These are phyloP conservation scores for Podaxis carcinomalis DNA, from an alignment of 768 basidiomycete genomes.

Conservation along the genomic window DNA sequence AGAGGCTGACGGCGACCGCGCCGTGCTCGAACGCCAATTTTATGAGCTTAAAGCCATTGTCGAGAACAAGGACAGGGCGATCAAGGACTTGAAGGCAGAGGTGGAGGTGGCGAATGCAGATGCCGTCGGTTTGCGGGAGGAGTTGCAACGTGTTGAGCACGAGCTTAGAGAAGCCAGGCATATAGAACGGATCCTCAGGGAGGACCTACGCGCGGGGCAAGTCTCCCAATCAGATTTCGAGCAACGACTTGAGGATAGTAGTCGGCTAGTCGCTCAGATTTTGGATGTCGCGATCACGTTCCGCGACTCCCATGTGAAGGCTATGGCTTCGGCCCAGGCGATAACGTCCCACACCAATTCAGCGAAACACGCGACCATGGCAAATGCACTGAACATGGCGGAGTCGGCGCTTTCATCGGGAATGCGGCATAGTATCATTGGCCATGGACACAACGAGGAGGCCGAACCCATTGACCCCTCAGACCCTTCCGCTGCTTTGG, in stretches of 20 bases:
- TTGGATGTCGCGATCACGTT: conserved; percentile 77
- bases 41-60: conserved; percentile 63
- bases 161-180: conserved; percentile 66
- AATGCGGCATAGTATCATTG: conserved; percentile 37
- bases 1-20: conserved; percentile 91
- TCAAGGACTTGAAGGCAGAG: conserved; percentile 60
- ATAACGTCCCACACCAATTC: conserved; percentile 52
- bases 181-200: conserved; percentile 64
- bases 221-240: conserved; percentile 67
- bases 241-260: conserved; percentile 58
- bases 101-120: conserved; percentile 65
- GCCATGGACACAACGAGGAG: conserved; percentile 33
- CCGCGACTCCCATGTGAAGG: conserved; percentile 72
- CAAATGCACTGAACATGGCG: conserved; percentile 26
- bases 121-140: conserved; percentile 64
- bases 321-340: conserved; percentile 55
- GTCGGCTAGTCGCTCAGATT: conserved; percentile 75
- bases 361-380: conserved; percentile 33
- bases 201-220: conserved; percentile 68
- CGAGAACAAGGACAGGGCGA: conserved; percentile 55
- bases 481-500: conserved; percentile 66
- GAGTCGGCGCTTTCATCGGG: conserved; percentile 48
- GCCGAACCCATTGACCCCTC: conserved; percentile 71
- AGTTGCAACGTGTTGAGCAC: conserved; percentile 65
- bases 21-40: conserved; percentile 87